phyloP scores from a whole-genome alignment of 2,329 filamentous ascomycete genomes.

The Botrytis squamosa region DNA sequence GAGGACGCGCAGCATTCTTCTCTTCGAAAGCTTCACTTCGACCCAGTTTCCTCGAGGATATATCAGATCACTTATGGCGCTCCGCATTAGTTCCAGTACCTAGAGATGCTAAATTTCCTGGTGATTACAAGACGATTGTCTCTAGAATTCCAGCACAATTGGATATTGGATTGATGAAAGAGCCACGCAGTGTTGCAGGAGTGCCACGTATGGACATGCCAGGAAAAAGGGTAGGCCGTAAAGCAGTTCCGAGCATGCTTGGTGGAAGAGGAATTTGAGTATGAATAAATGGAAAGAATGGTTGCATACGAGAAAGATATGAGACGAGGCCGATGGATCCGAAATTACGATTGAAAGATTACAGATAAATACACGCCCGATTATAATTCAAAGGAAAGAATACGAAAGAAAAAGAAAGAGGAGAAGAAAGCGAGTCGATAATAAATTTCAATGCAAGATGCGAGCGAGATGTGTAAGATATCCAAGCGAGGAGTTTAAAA shows the following conservation, averaged over 20 bases:
- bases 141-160: conserved; percentile 76
- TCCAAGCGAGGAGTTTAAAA: conserved; percentile 18
- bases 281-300: background rate
- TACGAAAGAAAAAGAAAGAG: background rate
- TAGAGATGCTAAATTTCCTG: conserved; percentile 58
- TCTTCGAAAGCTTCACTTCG: conserved; percentile 34
- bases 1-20: conserved; percentile 60
- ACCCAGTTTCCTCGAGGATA: conserved; percentile 67
- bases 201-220: conserved; percentile 59
- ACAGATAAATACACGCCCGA: conserved; percentile 5
- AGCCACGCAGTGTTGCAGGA: conserved; percentile 85
- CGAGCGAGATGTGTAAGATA: conserved; percentile 17
- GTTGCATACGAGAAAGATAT: background rate
- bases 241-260: conserved; percentile 41
- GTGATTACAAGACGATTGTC: conserved; percentile 60
- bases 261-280: conserved; percentile 22
- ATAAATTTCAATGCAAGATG: conserved; percentile 5
- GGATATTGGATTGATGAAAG: conserved; percentile 84
- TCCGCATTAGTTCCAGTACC: conserved; percentile 60
- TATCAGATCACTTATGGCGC: conserved; percentile 76
- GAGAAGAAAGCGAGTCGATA: background rate
- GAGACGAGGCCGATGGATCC: background rate
- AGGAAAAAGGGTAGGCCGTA: conserved; percentile 38
- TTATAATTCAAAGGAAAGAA: background rate
- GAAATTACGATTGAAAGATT: conserved; percentile 8